Evolutionary conservation across 2,329 filamentous ascomycete species (phyloP).

Genomic region (Aureobasidium sp.): DNA sequence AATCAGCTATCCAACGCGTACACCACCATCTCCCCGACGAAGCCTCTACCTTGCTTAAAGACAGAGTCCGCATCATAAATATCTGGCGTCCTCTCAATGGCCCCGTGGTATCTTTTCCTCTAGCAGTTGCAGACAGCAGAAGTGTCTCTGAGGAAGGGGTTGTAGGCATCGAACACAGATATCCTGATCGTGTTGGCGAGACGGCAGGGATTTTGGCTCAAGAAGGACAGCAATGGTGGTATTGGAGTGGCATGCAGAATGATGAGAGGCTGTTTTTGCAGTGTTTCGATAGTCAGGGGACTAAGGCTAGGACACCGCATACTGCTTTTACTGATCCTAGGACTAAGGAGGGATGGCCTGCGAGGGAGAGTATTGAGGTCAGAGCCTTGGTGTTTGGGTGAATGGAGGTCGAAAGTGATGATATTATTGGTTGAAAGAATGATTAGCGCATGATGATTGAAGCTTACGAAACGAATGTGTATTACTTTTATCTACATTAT

Average conservation of each 20-base stretch:
- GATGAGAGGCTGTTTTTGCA: conserved; percentile 48
- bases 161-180: conserved; percentile 66
- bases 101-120: conserved; percentile 49
- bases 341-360: conserved; percentile 56
- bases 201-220: conserved; percentile 63
- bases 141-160: conserved; percentile 57
- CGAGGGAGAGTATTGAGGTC: conserved; percentile 84
- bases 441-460: too few species aligned
- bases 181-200: conserved; percentile 64
- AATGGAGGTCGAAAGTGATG: neutral
- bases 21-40: conserved; percentile 59
- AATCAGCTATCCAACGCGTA: conserved; percentile 61
- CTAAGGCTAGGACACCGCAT: conserved; percentile 51
- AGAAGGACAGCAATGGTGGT: conserved; percentile 64
- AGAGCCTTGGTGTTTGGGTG: conserved; percentile 67
- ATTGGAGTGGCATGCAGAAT: conserved; percentile 70
- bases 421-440: too few species aligned
- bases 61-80: conserved; percentile 77
- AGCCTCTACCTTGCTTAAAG: conserved; percentile 57
- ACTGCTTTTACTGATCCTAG: conserved; percentile 73
- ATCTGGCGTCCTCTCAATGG: conserved; percentile 67
- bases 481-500: neutral
- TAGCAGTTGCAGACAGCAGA: conserved; percentile 51
- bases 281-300: conserved; percentile 39
- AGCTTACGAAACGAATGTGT: neutral